Base-by-base conservation (phyloP, 306 rosid species). In the Mucuna pruriens region DNA sequence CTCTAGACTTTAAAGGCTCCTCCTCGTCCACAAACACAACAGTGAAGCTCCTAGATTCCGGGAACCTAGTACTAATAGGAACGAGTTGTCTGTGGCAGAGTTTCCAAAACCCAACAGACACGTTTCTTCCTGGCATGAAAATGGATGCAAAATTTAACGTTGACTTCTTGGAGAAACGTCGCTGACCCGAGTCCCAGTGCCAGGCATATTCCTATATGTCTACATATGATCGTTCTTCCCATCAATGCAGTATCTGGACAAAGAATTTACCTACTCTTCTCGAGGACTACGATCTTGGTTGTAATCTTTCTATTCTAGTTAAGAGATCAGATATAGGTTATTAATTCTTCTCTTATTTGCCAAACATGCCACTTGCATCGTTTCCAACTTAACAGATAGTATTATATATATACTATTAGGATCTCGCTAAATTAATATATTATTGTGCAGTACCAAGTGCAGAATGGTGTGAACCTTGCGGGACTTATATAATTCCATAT, bases 71-170 rank as follows among this genome's bases (percentile, higher is more conserved):
- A 10, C 68, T 90, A 6, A 17, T 1, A 0, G 64, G 23, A 10
- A 17, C 0, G 3, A 42, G 17, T 34, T 5, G 63, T 12, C 0
- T 75, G 4, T 91, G 95, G 95, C 84, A 89, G 39, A 90, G 91
- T 44, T 90, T 90, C 63, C 8, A 57, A 0, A 1, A 55, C 7
- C 90, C 91, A 16, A 86, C 90, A 2, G 79, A 89, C 52, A 89
- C 95, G 38, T 89, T 91, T 78, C 80, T 91, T 25, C 86, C 87
- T 0, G 77, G 76, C 19, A 91, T 91, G 92, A 8, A 78, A 31
- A 87, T 89, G 89, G 52, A 71, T 58, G 2, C 7, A 6, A 55
- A 55, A 1, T 10, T 13, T 83, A 1, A 0, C 0, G 0, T 74
- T 91, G 86, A 86, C 55, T 29, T 87, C 85, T 0, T 84, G 91